Evolutionary conservation across 75 land plant species (phyloP).

Genomic region (Pseudotsuga menziesii): DNA sequence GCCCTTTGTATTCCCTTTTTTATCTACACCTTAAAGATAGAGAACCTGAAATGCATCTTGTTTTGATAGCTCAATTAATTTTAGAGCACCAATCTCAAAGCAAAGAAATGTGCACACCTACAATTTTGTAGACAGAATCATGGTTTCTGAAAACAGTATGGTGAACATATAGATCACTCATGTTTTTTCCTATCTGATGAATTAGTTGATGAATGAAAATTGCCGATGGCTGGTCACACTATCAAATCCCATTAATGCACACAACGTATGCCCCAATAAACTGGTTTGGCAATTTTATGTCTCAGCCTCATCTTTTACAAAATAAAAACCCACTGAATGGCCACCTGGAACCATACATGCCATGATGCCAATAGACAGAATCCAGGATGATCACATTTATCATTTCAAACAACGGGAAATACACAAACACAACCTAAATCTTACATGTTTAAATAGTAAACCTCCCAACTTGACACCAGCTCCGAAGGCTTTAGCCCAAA

Average conservation of each 20-base stretch:
- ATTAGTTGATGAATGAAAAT: not conserved
- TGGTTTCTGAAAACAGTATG: not conserved
- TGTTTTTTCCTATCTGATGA: not conserved
- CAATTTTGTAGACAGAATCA: too few relatives aligned
- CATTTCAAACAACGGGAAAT: too few relatives aligned
- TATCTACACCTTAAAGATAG: too few relatives aligned
- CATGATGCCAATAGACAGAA: too few relatives aligned
- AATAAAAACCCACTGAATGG: not conserved
- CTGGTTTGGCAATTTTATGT: not conserved
- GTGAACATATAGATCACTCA: not conserved
- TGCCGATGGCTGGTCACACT: not conserved
- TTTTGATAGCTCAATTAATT: too few relatives aligned
- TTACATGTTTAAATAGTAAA: constrained; percentile 78
- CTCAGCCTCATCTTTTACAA: too few relatives aligned
- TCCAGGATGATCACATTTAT: too few relatives aligned
- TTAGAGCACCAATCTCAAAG: too few relatives aligned
- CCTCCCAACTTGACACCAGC: constrained; percentile 81
- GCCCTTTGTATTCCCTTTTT: too few relatives aligned
- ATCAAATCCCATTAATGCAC: too few relatives aligned
- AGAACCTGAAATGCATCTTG: too few relatives aligned
- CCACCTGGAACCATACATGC: not conserved
- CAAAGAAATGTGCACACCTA: too few relatives aligned
- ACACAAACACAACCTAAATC: not conserved
- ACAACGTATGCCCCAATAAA: not conserved
- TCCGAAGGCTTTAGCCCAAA: constrained; percentile 64